Percentiles rank a stretch among this genome's conserved stretches.
Evolutionary conservation across 2,329 filamentous ascomycete genomes (phyloP).

Genomic region (Aspergillus piperis): DNA sequence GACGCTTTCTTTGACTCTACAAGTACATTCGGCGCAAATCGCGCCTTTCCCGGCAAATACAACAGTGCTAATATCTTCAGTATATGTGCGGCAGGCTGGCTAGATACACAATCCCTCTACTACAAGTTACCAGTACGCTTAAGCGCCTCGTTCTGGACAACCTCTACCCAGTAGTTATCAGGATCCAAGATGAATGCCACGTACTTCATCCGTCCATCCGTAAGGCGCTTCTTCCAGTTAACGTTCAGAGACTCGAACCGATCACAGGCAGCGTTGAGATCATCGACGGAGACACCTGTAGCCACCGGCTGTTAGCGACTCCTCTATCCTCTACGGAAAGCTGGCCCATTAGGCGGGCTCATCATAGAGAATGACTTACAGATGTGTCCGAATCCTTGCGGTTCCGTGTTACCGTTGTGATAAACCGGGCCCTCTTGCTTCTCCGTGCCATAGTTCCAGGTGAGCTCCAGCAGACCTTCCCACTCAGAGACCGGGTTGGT

Average conservation of each 20-base stretch:
- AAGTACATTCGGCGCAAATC: background rate
- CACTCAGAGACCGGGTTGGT: conserved; percentile 64
- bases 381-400: conserved; percentile 93
- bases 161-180: conserved; percentile 77
- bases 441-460: conserved; percentile 77
- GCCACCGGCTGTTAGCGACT: background rate
- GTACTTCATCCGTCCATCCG: conserved; percentile 88
- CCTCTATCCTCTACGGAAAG: background rate
- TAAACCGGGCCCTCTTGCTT: conserved; percentile 80
- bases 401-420: conserved; percentile 87
- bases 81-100: background rate
- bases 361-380: conserved; percentile 56
- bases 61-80: background rate
- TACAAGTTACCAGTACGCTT: conserved; percentile 47
- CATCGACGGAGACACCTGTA: conserved; percentile 75
- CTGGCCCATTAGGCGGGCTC: background rate
- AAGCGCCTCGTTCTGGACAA: conserved; percentile 68
- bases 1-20: background rate
- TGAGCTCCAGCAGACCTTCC: conserved; percentile 87
- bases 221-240: conserved; percentile 93
- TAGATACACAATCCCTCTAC: background rate
- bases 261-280: conserved; percentile 82
- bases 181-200: conserved; percentile 90
- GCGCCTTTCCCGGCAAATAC: background rate
- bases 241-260: conserved; percentile 80